Conservation (phyloP, 306 rosid genomes). For the Lotus japonicus region DNA sequence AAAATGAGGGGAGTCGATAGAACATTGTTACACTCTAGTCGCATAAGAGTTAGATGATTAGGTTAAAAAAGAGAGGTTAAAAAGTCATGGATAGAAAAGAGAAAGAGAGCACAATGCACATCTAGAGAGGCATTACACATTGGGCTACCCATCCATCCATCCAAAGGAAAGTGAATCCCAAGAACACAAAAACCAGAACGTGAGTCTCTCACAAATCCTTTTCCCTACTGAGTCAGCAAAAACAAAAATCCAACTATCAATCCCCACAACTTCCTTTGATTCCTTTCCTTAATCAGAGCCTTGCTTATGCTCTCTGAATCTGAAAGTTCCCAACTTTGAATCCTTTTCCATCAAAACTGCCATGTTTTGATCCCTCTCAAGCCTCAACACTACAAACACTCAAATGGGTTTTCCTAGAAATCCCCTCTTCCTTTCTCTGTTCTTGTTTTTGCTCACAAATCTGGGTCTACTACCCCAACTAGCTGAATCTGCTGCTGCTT, state of each 20-base stretch:
- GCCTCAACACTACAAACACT: background rate
- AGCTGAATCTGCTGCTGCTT: conserved; percentile 51
- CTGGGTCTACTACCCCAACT: background rate
- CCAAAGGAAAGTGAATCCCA: conserved; percentile 34
- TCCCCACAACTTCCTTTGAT: background rate
- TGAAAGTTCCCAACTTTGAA: conserved; percentile 1
- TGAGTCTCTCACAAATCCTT: background rate
- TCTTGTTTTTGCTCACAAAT: conserved; percentile 25
- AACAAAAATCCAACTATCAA: conserved; percentile 9
- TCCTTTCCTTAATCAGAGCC: conserved; percentile 18
- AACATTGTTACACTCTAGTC: too few relatives aligned
- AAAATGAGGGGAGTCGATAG: too few relatives aligned
- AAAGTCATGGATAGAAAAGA: background rate
- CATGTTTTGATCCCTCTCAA: conserved; percentile 48
- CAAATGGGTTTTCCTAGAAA: conserved; percentile 55
- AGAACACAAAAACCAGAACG: conserved; percentile 22
- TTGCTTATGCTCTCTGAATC: background rate
- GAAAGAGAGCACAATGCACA: conserved; percentile 24
- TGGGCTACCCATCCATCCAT: conserved; percentile 26
- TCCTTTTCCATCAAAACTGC: conserved; percentile 1
- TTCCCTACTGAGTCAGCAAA: conserved; percentile 13
- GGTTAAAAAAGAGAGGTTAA: too few relatives aligned
- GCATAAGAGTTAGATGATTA: too few relatives aligned
- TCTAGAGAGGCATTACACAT: conserved; percentile 21
- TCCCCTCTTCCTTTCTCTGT: conserved; percentile 30